Percentiles rank a stretch among this genome's conserved stretches.
phyloP scores from a whole-genome alignment of 176 grass and related monocot species.

The Raddia guianensis region DNA sequence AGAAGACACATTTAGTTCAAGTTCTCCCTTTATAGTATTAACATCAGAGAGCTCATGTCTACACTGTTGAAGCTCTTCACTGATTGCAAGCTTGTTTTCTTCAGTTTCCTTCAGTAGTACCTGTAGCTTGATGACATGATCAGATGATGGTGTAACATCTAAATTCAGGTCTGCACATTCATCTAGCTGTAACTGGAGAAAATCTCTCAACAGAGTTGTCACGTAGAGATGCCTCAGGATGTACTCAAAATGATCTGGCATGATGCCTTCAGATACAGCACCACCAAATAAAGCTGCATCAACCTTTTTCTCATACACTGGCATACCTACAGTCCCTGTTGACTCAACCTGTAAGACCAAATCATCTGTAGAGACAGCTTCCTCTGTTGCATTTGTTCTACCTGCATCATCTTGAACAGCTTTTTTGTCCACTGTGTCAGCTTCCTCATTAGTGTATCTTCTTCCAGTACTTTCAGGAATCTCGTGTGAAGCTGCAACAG shows the following conservation, averaged over 20 bases:
- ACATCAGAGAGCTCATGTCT: constrained; percentile 54
- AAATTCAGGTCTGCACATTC: constrained; percentile 51
- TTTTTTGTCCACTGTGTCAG: constrained; percentile 33
- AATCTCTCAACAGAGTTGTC: constrained; percentile 62
- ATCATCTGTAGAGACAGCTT: constrained; percentile 33
- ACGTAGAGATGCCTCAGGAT: constrained; percentile 66
- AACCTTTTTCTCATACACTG: constrained; percentile 31
- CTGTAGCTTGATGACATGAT: constrained; percentile 53
- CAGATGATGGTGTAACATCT: constrained; percentile 46
- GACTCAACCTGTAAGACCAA: constrained; percentile 35
- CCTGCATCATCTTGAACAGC: constrained; percentile 45
- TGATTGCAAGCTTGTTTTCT: constrained; percentile 46
- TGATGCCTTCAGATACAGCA: not conserved
- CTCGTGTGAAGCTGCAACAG: constrained; percentile 22
- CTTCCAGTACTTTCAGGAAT: constrained; percentile 29
- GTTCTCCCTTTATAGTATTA: constrained; percentile 56
- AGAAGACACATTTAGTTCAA: constrained; percentile 45
- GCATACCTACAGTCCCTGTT: not conserved
- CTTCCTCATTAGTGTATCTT: constrained; percentile 35
- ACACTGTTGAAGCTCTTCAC: constrained; percentile 64
- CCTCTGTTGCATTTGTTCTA: constrained; percentile 33
- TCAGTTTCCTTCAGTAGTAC: constrained; percentile 54
- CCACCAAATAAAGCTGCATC: constrained; percentile 34
- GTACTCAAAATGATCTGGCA: constrained; percentile 51
- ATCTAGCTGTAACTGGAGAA: constrained; percentile 72